Percentiles rank a stretch among this genome's conserved stretches.
phyloP scores from a whole-genome alignment of 164 flowering plant species.

The Umbilicus rupestris region DNA sequence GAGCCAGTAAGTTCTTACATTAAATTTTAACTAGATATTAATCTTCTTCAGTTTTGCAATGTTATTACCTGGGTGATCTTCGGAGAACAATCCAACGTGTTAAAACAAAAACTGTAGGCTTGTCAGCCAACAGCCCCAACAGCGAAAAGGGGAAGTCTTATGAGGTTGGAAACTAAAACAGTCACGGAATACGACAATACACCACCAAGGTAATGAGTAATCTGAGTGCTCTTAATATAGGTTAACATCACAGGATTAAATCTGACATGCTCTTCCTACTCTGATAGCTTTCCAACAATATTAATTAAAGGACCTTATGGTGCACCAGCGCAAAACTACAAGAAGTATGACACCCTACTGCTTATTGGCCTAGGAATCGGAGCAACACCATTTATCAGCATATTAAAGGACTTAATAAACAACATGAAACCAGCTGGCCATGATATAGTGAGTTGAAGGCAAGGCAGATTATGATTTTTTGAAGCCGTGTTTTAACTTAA shows the following conservation, averaged over 20 bases:
- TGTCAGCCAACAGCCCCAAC: constrained; percentile 33
- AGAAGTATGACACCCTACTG: constrained; percentile 67
- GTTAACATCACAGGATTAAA: neutral
- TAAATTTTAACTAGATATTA: neutral
- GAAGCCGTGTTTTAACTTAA: neutral
- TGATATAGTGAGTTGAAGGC: constrained; percentile 21
- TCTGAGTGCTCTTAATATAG: neutral
- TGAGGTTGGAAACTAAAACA: constrained; percentile 57
- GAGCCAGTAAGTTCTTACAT: constrained; percentile 35
- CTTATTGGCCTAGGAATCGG: constrained; percentile 94
- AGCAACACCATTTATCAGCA: constrained; percentile 94
- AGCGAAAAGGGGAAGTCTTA: constrained; percentile 33
- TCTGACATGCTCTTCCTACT: constrained; percentile 4
- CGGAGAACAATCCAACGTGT: neutral
- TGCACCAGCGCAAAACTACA: constrained; percentile 86
- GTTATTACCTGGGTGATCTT: neutral
- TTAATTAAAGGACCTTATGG: constrained; percentile 85
- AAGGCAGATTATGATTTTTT: constrained; percentile 8
- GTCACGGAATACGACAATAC: constrained; percentile 18
- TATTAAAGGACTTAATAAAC: constrained; percentile 72
- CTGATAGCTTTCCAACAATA: constrained; percentile 55
- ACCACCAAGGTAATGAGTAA: constrained; percentile 29
- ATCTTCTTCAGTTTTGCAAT: neutral
- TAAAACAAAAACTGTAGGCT: constrained; percentile 32
- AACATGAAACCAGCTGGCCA: constrained; percentile 24